Conservation (phyloP, 441 rosid species). For the Viola pubescens region DNA sequence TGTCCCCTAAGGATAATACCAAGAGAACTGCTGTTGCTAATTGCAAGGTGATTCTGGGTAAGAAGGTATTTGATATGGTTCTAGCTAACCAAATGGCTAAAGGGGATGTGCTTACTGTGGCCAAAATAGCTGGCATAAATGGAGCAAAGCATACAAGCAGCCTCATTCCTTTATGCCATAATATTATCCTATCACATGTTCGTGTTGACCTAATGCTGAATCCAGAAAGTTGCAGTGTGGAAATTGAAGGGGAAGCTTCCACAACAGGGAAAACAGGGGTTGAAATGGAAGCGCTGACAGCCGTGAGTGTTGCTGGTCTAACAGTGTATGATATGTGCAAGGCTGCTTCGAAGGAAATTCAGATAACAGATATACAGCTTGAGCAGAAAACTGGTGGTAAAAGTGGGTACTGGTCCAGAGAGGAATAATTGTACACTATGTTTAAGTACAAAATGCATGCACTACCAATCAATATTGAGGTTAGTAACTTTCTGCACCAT, state of each 20-base stretch:
- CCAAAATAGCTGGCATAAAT: conserved; percentile 77
- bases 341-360: conserved; percentile 80
- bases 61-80: conserved; percentile 67
- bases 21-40: conserved; percentile 68
- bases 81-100: conserved; percentile 71
- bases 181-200: conserved; percentile 56
- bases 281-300: conserved; percentile 95
- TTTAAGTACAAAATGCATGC: background rate
- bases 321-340: conserved; percentile 96
- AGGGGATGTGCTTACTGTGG: conserved; percentile 91
- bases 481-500: background rate
- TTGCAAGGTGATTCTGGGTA: conserved; percentile 67
- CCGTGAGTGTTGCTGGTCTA: conserved; percentile 67
- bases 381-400: conserved; percentile 78
- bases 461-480: conserved; percentile 9
- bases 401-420: conserved; percentile 56
- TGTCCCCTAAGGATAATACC: conserved; percentile 55
- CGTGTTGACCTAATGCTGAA: conserved; percentile 56
- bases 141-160: conserved; percentile 83
- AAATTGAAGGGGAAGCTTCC: conserved; percentile 73
- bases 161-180: conserved; percentile 82
- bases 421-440: background rate
- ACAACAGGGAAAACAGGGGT: conserved; percentile 83
- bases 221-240: conserved; percentile 52
- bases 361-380: conserved; percentile 48